Conservation (phyloP, 2,329 filamentous ascomycete species). For the Fusarium torreyae region DNA sequence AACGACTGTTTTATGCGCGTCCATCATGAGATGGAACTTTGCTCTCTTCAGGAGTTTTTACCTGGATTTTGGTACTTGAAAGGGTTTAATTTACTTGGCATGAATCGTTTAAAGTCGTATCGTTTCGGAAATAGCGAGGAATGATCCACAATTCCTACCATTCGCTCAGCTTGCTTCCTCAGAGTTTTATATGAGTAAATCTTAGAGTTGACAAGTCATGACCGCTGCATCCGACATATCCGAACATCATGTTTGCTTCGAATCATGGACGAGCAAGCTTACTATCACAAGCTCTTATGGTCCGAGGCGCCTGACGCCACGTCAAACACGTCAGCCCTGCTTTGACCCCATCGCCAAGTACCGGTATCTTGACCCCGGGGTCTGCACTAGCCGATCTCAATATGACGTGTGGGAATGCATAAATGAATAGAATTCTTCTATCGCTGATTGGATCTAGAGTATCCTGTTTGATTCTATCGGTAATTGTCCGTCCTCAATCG, state of each 20-base stretch:
- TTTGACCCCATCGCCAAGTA: constrained; percentile 41
- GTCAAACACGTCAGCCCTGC: constrained; percentile 46
- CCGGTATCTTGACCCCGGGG: constrained; percentile 28
- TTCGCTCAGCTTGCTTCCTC: constrained; percentile 12
- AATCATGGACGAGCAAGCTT: constrained; percentile 24
- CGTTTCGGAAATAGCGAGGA: constrained; percentile 34
- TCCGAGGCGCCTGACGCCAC: constrained; percentile 37
- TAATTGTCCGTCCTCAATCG: background rate
- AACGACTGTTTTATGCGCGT: constrained; percentile 63
- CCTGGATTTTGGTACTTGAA: background rate
- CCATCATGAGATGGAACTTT: constrained; percentile 50
- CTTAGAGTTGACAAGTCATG: constrained; percentile 6
- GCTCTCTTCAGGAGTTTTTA: background rate
- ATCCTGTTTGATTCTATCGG: background rate
- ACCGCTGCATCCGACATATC: constrained; percentile 39
- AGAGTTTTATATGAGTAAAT: constrained; percentile 17
- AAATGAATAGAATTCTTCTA: background rate
- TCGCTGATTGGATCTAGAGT: background rate
- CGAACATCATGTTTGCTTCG: constrained; percentile 8
- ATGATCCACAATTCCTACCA: constrained; percentile 36
- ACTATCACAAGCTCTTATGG: constrained; percentile 1
- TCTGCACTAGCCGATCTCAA: constrained; percentile 29
- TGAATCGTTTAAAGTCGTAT: constrained; percentile 34
- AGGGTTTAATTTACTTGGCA: constrained; percentile 21
- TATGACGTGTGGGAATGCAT: constrained; percentile 22